These are phyloP conservation scores for Venturia asperata DNA, from an alignment of 2,329 filamentous ascomycete genomes.

Conservation along the genomic window DNA sequence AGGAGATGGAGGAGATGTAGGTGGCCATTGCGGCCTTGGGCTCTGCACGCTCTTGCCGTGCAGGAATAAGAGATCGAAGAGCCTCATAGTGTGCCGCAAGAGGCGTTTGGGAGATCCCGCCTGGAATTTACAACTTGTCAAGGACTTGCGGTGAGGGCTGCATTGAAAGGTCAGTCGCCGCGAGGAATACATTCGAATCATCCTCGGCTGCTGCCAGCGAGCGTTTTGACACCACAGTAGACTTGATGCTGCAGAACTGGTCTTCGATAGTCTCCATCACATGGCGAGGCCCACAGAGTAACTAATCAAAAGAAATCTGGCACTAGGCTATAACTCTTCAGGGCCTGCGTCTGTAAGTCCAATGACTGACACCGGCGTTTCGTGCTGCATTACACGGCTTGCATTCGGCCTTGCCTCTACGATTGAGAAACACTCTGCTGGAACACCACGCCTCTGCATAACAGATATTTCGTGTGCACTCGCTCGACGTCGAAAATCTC, in stretches of 20 bases:
- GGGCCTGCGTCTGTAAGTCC: not conserved
- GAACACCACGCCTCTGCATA: not conserved
- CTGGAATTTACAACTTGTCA: not conserved
- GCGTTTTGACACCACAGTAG: not conserved
- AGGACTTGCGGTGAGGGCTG: conserved; percentile 11
- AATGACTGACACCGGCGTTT: not conserved
- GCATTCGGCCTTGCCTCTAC: not conserved
- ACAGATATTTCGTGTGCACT: too few species aligned
- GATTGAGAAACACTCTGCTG: not conserved
- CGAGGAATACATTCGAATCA: not conserved
- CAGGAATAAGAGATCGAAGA: too few species aligned
- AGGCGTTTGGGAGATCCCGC: not conserved
- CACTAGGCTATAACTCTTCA: not conserved
- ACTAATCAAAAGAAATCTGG: not conserved
- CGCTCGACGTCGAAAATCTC: too few species aligned
- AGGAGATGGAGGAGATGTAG: conserved; percentile 72
- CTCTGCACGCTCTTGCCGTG: not conserved
- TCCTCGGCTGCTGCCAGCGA: not conserved
- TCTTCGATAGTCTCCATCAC: not conserved
- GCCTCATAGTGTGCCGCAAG: not conserved
- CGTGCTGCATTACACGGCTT: not conserved
- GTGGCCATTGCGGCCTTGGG: conserved; percentile 27
- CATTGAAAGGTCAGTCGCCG: not conserved
- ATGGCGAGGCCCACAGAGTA: not conserved
- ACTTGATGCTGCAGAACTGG: not conserved